Percentiles rank a stretch among this genome's conserved stretches.
phyloP scores from a whole-genome alignment of 345 rosid genomes.

The Corchorus capsularis region DNA sequence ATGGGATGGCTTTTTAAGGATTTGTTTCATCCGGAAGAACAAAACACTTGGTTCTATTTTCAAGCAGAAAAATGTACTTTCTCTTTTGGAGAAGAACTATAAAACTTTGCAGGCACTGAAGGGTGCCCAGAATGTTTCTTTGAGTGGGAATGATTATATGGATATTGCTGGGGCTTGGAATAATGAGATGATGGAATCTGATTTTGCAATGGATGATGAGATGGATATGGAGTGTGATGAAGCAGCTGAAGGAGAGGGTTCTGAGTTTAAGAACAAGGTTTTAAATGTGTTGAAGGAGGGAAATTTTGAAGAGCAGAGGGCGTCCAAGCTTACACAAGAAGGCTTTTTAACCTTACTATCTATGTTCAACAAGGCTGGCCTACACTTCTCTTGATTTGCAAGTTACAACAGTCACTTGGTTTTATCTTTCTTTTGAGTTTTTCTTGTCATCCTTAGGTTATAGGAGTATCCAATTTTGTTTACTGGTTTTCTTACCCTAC shows the following conservation, averaged over 20 bases:
- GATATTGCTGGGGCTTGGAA: constrained; percentile 39
- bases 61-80: constrained; percentile 65
- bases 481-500: not conserved
- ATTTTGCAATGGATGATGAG: constrained; percentile 44
- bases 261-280: constrained; percentile 74
- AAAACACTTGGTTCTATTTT: constrained; percentile 83
- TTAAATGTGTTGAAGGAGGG: constrained; percentile 65
- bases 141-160: constrained; percentile 22
- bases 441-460: not conserved
- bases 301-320: constrained; percentile 70
- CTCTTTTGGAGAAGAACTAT: constrained; percentile 77
- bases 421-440: not conserved
- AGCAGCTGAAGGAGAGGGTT: constrained; percentile 45
- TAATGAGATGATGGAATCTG: constrained; percentile 51
- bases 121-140: constrained; percentile 30
- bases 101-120: constrained; percentile 71
- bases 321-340: constrained; percentile 73
- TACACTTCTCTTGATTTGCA: constrained; percentile 60
- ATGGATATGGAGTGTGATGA: constrained; percentile 53
- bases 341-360: constrained; percentile 83
- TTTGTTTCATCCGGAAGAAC: constrained; percentile 91
- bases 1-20: constrained; percentile 85
- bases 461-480: constrained; percentile 1
- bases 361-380: constrained; percentile 79
- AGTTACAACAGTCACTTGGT: not conserved